phyloP scores from a whole-genome alignment of 306 rosid species.

The Prosopis cineraria region DNA sequence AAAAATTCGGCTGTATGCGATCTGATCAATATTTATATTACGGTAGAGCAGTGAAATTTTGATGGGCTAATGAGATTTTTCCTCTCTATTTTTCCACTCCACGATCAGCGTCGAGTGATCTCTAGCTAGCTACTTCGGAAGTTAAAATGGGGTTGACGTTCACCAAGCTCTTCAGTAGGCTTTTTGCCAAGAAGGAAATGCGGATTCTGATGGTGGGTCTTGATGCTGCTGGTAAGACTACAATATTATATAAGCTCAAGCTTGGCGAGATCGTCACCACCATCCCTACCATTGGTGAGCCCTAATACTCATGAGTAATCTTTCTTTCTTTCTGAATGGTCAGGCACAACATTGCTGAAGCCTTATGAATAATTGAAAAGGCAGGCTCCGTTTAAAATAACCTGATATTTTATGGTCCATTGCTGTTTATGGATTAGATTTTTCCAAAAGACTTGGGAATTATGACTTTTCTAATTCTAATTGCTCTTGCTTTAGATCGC shows the following conservation, averaged over 20 bases:
- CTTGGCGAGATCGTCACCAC: slow-evolving; percentile 97
- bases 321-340: not conserved
- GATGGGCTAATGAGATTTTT: not conserved
- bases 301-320: not conserved
- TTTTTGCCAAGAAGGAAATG: slow-evolving; percentile 93
- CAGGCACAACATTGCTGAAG: not conserved
- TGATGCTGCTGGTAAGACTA: slow-evolving; percentile 99
- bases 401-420: not conserved
- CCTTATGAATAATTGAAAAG: not conserved
- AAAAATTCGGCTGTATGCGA: not conserved
- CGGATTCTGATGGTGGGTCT: slow-evolving; percentile 97
- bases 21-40: not conserved
- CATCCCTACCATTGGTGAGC: slow-evolving; percentile 88
- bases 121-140: slow-evolving; percentile 18
- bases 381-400: not conserved
- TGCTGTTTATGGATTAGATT: not conserved
- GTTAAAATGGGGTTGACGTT: slow-evolving; percentile 81
- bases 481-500: not conserved
- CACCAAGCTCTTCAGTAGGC: slow-evolving; percentile 91
- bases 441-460: not conserved
- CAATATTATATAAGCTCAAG: slow-evolving; percentile 92
- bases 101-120: slow-evolving; percentile 44
- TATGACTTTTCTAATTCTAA: not conserved
- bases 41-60: not conserved
- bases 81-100: not conserved